Percentiles rank a stretch among this genome's conserved stretches.
phyloP scores from a whole-genome alignment of 495 filamentous ascomycete genomes.

The Aspergillus sclerotiicarbonarius region DNA sequence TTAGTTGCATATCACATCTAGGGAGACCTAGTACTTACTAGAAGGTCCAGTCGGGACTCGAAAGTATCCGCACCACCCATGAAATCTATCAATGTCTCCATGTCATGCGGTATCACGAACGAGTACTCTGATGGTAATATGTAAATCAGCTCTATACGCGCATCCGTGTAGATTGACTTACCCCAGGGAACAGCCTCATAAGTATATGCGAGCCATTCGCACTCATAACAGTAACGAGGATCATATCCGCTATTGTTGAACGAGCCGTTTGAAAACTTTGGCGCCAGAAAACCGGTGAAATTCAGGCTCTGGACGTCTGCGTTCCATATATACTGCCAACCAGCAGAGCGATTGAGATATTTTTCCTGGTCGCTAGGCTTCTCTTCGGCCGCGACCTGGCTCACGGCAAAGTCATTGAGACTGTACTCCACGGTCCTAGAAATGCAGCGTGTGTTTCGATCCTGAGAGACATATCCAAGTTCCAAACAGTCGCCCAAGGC shows the following conservation, averaged over 20 bases:
- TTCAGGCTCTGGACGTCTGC: slow-evolving; percentile 46
- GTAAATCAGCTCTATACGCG: background rate
- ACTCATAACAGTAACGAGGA: slow-evolving; percentile 60
- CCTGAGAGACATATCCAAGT: slow-evolving; percentile 66
- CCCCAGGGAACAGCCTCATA: slow-evolving; percentile 42
- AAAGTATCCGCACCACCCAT: slow-evolving; percentile 58
- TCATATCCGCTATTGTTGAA: slow-evolving; percentile 55
- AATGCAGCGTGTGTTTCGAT: slow-evolving; percentile 65
- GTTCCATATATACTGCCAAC: slow-evolving; percentile 68
- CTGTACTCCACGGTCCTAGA: slow-evolving; percentile 71
- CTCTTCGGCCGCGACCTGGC: slow-evolving; percentile 60
- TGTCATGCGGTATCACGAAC: slow-evolving; percentile 63
- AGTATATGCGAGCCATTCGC: slow-evolving; percentile 55
- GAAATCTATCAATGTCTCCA: slow-evolving; percentile 55
- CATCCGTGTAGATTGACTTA: slow-evolving; percentile 14
- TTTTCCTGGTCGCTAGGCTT: slow-evolving; percentile 54
- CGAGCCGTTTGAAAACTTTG: slow-evolving; percentile 48
- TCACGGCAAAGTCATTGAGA: slow-evolving; percentile 70
- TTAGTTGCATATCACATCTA: slow-evolving; percentile 1
- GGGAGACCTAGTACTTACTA: slow-evolving; percentile 22
- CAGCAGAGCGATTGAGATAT: slow-evolving; percentile 55
- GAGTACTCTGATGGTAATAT: slow-evolving; percentile 53
- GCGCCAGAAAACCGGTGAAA: slow-evolving; percentile 64
- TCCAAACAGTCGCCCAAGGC: slow-evolving; percentile 66
- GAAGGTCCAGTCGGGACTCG: slow-evolving; percentile 53